Base-by-base conservation (phyloP, 805 yeast species). In the Maudiozyma pseudohumilis region DNA sequence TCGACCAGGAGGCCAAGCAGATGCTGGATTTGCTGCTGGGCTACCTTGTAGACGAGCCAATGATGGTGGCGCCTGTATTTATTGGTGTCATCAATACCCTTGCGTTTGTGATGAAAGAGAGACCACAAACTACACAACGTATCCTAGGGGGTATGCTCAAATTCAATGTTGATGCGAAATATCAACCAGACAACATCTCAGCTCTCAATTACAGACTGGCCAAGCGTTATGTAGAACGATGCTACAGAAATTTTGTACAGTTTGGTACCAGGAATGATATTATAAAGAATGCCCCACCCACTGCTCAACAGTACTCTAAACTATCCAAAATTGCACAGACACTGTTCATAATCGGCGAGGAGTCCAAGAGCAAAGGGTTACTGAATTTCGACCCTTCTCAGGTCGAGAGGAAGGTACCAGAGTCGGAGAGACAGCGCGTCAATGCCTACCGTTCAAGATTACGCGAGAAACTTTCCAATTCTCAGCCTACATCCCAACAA, bases 1-100 rank as follows among this genome's bases (percentile, higher is more conserved):
- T 87, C 43, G 86, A 80, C 46, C 73, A 80, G 6, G 95, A 88
- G 54, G 80, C 88, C 0, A 71, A 69, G 38, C 77, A 70, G 3
- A 62, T 82, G 39, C 61, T 92, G 25, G 95, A 86, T 47, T 56
- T 75, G 25, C 55, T 89, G 22, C 61, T 86, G 33, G 63, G 66
- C 32, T 63, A 70, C 13, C 63, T 88, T 38, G 64, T 67, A 29
- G 76, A 70, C 24, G 81, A 75, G 35, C 60, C 68, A n/a, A 53
- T 75, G 46, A 59, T 70, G 43, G 66, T 77, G 35, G 66, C 80
- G 10, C 74, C 81, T 4, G 47, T 75, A 3, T 72, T 82, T 36
- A 72, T 85, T 12, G 83, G 94, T 6, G 67, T 83, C 0, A 58
- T 86, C 20, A 76, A 82, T 48, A 76, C 78, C 35, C 60, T 80